These are phyloP conservation scores for Tetragonia tetragonoides DNA, from an alignment of 148 eudicot species.

Conservation along the genomic window DNA sequence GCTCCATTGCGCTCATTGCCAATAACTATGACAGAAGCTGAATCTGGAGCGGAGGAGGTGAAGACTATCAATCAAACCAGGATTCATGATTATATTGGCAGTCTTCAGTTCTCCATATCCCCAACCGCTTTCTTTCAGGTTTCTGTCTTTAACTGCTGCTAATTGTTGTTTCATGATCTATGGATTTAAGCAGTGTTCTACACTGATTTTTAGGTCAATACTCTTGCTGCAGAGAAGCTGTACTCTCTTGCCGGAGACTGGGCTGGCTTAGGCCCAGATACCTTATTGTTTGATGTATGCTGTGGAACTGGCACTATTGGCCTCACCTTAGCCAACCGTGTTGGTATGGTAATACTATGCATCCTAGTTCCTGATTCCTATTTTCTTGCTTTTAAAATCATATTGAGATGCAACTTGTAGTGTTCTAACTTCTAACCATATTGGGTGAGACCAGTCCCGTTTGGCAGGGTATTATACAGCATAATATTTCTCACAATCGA, in stretches of 20 bases:
- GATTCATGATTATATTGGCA: conserved; percentile 85
- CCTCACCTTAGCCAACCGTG: conserved; percentile 86
- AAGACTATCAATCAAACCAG: conserved; percentile 46
- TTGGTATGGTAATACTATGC: conserved; percentile 80
- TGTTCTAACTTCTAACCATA: not conserved
- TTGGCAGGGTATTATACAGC: too few species aligned
- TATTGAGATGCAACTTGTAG: not conserved
- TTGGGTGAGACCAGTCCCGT: too few species aligned
- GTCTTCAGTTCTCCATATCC: conserved; percentile 75
- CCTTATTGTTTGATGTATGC: conserved; percentile 89
- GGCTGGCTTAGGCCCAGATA: conserved; percentile 83
- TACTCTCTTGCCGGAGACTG: conserved; percentile 97
- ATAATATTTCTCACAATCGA: too few species aligned
- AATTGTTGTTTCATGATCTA: conserved; percentile 3
- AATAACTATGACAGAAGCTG: conserved; percentile 34
- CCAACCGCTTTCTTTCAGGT: conserved; percentile 98
- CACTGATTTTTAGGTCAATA: conserved; percentile 65
- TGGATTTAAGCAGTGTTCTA: not conserved
- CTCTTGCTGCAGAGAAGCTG: conserved; percentile 89
- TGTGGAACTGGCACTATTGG: conserved; percentile 99
- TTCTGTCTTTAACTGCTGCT: conserved; percentile 2
- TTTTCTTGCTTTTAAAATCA: conserved; percentile 5
- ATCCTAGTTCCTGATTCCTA: conserved; percentile 9
- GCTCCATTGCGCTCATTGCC: conserved; percentile 66
- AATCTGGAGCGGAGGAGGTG: conserved; percentile 28